Evolutionary conservation across 1,284 basidiomycete genomes (phyloP), one percentile per base, ranked within the genome.

Genomic region (Puccinia horiana): DNA sequence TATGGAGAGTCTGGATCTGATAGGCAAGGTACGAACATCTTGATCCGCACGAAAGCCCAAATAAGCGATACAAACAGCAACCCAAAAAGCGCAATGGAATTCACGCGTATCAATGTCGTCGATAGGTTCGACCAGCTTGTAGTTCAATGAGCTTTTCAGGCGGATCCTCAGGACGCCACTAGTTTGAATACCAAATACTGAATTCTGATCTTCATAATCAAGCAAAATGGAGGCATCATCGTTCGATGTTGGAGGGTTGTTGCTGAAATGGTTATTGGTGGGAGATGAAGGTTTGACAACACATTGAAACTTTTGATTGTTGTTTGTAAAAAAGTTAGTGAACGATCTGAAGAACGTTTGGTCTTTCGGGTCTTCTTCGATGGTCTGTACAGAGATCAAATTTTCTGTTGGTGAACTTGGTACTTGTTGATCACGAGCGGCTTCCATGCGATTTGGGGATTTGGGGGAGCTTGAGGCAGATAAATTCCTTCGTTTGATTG

Each of bases 21-120:
- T n/a, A 44, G 65, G 12, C 20, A 6, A 52, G 23, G 20, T 16
- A 47, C 54, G 12, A 37, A 75, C 73, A 58, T 75, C 73, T 61
- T 75, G 73, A 75, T 75, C 73, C 4, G 49, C 54, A 44, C 73
- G 29, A 61, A 75, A 75, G n/a, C 73, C 73, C 18, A 75, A 29
- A n/a, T 75, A 75, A 37, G 73, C 73, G 40, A 75, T 58, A 23
- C 73, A 75, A 75, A 75, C 35, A 9, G 73, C 29, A 9, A 75
- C 73, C 73, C 73, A 75, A 75, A 75, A 75, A 8, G 73, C 73
- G 52, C 54, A 37, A 75, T 75, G 52, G 18, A 75, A 26, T 40
- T 58, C 35, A 26, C 54, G 26, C 29, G 40, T 16, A 61, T 58
- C 52, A 29, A 23, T 23, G 20, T 73, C 47, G 47, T 73, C 44